A percentile compares a stretch with the other conserved stretches of the same genome.
Evolutionary conservation across 305 asterid genomes (phyloP).

Genomic region (Fraxinus xanthoxyloides): DNA sequence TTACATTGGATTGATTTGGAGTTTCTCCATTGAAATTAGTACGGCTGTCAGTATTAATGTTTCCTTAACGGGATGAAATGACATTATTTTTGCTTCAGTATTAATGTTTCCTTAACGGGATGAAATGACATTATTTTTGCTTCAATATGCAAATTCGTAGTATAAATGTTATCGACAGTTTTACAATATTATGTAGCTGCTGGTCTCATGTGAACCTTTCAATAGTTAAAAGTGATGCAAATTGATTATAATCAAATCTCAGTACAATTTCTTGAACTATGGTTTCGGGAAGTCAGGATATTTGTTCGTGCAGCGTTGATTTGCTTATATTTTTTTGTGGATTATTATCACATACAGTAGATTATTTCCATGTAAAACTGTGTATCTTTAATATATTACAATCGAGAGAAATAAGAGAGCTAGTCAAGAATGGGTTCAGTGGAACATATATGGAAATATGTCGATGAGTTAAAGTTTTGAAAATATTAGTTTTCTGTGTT

Average conservation of each 20-base stretch:
- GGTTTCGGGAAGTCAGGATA: not conserved
- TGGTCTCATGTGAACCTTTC: not conserved
- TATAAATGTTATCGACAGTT: not conserved
- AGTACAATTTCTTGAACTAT: not conserved
- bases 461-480: too few species aligned
- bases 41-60: slow-evolving; percentile 15
- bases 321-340: not conserved
- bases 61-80: not conserved
- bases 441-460: not conserved
- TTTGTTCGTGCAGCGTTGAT: not conserved
- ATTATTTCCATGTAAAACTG: not conserved
- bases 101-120: not conserved
- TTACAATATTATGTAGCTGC: not conserved
- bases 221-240: not conserved
- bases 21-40: slow-evolving; percentile 25
- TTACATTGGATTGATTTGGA: slow-evolving; percentile 20
- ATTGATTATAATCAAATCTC: not conserved
- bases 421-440: not conserved
- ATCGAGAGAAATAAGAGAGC: not conserved
- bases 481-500: too few species aligned
- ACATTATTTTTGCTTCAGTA: slow-evolving; percentile 4
- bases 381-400: not conserved
- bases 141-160: not conserved
- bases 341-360: not conserved
- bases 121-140: not conserved